Conservation (phyloP, 306 rosid genomes). For the Senna siamea region DNA sequence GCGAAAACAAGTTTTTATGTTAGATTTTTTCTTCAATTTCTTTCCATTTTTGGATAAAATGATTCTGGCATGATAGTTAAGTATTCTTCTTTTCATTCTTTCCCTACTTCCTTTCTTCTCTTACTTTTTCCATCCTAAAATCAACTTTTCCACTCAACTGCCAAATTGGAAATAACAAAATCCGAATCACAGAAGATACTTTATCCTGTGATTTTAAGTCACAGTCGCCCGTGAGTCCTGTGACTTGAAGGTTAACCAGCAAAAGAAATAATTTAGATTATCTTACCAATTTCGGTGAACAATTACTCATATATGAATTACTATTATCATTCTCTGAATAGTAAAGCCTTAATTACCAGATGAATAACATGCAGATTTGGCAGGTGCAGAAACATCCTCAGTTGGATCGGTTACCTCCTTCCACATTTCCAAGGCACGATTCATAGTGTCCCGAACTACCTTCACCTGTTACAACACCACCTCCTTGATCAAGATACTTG, state of each 20-base stretch:
- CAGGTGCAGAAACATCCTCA: conserved; percentile 48
- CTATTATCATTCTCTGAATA: conserved; percentile 12
- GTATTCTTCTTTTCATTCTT: background rate
- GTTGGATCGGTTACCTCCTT: conserved; percentile 55
- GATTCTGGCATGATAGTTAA: background rate
- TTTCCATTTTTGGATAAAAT: background rate
- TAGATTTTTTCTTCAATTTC: background rate
- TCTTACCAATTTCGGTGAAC: background rate
- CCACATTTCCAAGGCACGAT: conserved; percentile 75
- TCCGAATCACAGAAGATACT: background rate
- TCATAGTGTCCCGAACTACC: conserved; percentile 88
- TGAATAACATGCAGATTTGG: conserved; percentile 53
- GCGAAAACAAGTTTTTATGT: background rate
- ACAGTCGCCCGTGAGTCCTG: background rate
- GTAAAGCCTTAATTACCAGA: conserved; percentile 61
- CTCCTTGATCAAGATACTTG: background rate
- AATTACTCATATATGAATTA: conserved; percentile 21
- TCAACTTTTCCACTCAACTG: conserved; percentile 11
- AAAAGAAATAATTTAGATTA: no score
- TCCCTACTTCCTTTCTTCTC: background rate
- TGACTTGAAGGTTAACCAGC: no score
- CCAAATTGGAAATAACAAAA: conserved; percentile 29
- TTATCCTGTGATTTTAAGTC: background rate
- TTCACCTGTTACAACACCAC: conserved; percentile 63
- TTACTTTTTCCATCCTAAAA: background rate